These are phyloP conservation scores for Xylaria digitata DNA, from an alignment of 2,329 filamentous ascomycete genomes.

Conservation along the genomic window DNA sequence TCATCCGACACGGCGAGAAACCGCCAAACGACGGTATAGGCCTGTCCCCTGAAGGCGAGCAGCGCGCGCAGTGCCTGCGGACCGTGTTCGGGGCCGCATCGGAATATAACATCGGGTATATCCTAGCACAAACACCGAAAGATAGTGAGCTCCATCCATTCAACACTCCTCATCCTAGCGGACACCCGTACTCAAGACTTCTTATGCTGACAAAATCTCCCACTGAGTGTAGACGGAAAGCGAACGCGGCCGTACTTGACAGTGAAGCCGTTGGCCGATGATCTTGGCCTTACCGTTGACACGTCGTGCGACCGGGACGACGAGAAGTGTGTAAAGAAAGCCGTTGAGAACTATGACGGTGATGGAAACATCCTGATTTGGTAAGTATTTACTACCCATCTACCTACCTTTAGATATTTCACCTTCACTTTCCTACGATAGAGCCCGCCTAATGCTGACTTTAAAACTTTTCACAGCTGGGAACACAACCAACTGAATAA, in stretches of 20 bases:
- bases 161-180: too few species aligned
- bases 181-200: background rate
- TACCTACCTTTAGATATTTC: background rate
- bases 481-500: constrained; percentile 65
- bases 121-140: constrained; percentile 68
- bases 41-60: constrained; percentile 61
- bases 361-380: constrained; percentile 69
- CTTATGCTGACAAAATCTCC: background rate
- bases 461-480: constrained; percentile 57
- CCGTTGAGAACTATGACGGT: constrained; percentile 60
- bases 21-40: constrained; percentile 60
- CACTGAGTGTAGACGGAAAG: constrained; percentile 56
- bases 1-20: constrained; percentile 75
- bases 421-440: background rate
- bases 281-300: constrained; percentile 67
- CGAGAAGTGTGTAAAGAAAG: constrained; percentile 62
- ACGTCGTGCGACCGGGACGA: constrained; percentile 67
- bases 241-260: constrained; percentile 67
- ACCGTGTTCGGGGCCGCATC: constrained; percentile 65
- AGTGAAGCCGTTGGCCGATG: constrained; percentile 65
- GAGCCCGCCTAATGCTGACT: constrained; percentile 14
- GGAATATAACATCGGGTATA: constrained; percentile 66
- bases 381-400: constrained; percentile 43
- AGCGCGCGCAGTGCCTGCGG: constrained; percentile 70
- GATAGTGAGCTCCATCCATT: constrained; percentile 48